These are phyloP conservation scores for Cymodocea nodosa DNA, from an alignment of 116 monocot genomes.

Conservation along the genomic window DNA sequence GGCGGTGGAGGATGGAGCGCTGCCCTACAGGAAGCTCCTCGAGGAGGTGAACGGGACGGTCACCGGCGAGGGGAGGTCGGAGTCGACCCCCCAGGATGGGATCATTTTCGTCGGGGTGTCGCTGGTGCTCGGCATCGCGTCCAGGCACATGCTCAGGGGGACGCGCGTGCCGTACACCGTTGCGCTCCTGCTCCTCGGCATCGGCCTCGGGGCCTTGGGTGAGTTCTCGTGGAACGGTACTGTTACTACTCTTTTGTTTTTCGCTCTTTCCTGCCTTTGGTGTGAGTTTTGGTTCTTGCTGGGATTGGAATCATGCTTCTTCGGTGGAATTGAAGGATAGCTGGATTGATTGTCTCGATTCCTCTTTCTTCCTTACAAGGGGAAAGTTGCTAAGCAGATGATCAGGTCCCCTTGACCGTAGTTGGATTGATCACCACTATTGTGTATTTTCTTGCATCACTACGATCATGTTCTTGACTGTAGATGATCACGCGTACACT, in stretches of 20 bases:
- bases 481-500: too few species aligned
- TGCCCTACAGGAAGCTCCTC: slow-evolving; percentile 1
- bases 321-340: background rate
- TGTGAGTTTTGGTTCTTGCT: background rate
- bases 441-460: too few species aligned
- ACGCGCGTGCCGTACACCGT: slow-evolving; percentile 95
- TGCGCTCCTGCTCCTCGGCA: slow-evolving; percentile 72
- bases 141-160: slow-evolving; percentile 74
- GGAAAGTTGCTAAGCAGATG: too few species aligned
- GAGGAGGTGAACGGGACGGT: slow-evolving; percentile 5
- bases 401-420: too few species aligned
- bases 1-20: slow-evolving; percentile 2
- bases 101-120: slow-evolving; percentile 86
- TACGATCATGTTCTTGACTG: too few species aligned
- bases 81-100: slow-evolving; percentile 51
- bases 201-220: slow-evolving; percentile 82
- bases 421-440: too few species aligned
- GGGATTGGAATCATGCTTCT: background rate
- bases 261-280: background rate
- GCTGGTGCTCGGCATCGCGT: slow-evolving; percentile 77
- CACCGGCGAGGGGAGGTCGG: background rate
- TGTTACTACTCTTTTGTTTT: too few species aligned
- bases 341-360: background rate
- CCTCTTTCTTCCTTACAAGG: background rate
- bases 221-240: background rate